Evolutionary conservation across 345 rosid genomes (phyloP).

Genomic region (Moricandia moricandioides): DNA sequence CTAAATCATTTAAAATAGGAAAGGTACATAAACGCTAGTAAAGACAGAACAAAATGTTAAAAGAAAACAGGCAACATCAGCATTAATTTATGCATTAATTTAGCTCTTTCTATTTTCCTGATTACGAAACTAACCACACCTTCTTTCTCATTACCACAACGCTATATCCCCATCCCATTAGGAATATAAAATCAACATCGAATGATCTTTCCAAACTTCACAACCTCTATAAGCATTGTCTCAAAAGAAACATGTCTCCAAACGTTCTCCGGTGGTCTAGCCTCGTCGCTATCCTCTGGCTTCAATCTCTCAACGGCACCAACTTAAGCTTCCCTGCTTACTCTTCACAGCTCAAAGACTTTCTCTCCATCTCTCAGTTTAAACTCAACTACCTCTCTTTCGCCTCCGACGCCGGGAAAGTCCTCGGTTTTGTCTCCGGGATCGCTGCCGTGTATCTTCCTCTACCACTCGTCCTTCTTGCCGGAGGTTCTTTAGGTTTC

Average conservation of each 20-base stretch:
- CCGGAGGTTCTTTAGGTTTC: constrained; percentile 61
- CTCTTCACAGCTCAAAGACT: constrained; percentile 73
- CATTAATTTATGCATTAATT: neutral
- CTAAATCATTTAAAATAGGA: neutral
- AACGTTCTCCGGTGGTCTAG: constrained; percentile 60
- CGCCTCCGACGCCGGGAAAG: constrained; percentile 89
- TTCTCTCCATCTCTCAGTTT: constrained; percentile 69
- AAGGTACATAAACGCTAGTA: neutral
- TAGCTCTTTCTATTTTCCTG: constrained; percentile 6
- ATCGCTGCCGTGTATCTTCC: constrained; percentile 71
- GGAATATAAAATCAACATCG: neutral
- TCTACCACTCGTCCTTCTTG: constrained; percentile 65
- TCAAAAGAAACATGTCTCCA: constrained; percentile 38
- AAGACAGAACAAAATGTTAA: neutral
- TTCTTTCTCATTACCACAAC: constrained; percentile 15
- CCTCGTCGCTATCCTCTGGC: constrained; percentile 73
- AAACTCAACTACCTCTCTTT: constrained; percentile 85
- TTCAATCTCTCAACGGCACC: constrained; percentile 73
- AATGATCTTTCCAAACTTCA: no score
- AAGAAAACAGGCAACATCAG: neutral
- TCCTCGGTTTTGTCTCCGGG: constrained; percentile 78
- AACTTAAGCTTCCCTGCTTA: constrained; percentile 86
- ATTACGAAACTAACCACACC: constrained; percentile 10
- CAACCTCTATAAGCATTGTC: neutral
- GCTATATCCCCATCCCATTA: neutral